phyloP scores from a whole-genome alignment of 441 rosid species.

The Brassica balearica region DNA sequence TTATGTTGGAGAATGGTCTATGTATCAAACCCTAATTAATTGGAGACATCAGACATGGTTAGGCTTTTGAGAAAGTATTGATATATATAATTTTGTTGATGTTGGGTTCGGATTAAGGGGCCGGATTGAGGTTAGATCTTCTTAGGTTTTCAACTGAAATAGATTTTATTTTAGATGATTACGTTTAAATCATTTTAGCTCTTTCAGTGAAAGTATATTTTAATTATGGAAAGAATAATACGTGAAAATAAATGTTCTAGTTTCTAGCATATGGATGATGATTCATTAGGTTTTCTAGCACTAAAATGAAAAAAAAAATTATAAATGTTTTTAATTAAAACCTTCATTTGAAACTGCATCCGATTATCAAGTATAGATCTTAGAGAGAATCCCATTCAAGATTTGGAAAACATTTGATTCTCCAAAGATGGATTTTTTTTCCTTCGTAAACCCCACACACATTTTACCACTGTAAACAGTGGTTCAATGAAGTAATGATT shows the following conservation, averaged over 20 bases:
- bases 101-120: conserved; percentile 8
- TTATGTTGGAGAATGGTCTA: conserved; percentile 4
- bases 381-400: conserved; percentile 14
- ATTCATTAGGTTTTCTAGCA: not conserved
- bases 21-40: conserved; percentile 40
- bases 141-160: conserved; percentile 25
- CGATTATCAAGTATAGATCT: not conserved
- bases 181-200: conserved; percentile 3
- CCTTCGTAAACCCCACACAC: not conserved
- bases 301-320: not conserved
- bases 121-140: conserved; percentile 11
- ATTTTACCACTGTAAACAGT: conserved; percentile 19
- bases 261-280: conserved; percentile 3
- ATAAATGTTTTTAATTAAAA: not conserved
- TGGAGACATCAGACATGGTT: conserved; percentile 1
- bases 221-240: not conserved
- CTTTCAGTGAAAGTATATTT: conserved; percentile 9
- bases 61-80: not conserved
- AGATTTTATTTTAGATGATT: not conserved
- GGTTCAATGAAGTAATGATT: conserved; percentile 42
- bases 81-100: not conserved
- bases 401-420: conserved; percentile 8
- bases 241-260: not conserved
- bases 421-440: conserved; percentile 3
- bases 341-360: conserved; percentile 12